Evolutionary conservation across 306 rosid genomes (phyloP).

Genomic region (Argentina anserina): DNA sequence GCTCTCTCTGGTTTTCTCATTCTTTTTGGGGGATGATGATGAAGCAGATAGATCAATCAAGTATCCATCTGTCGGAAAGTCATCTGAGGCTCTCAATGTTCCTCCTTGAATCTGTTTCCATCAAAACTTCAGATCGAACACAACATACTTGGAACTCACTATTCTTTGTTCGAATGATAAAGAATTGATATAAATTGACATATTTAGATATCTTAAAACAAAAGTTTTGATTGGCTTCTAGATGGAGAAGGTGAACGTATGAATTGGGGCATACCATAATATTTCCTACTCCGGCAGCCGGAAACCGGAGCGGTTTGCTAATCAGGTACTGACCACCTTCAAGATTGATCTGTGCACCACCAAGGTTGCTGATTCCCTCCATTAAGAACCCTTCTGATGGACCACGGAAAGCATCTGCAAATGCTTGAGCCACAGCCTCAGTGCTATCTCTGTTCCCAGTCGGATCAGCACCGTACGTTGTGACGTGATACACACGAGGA

Average conservation of each 20-base stretch:
- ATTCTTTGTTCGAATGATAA: background rate
- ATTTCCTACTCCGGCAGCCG: constrained; percentile 62
- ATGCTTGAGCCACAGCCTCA: constrained; percentile 53
- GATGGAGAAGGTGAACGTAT: background rate
- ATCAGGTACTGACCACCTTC: constrained; percentile 77
- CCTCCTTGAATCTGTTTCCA: constrained; percentile 80
- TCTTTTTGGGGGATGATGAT: constrained; percentile 26
- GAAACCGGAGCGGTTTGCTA: constrained; percentile 51
- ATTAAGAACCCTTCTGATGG: constrained; percentile 45
- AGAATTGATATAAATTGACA: too few relatives aligned
- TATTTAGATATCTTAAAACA: background rate
- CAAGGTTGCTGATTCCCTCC: constrained; percentile 60
- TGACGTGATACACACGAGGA: constrained; percentile 50
- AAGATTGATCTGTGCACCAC: constrained; percentile 66
- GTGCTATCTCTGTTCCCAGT: constrained; percentile 75
- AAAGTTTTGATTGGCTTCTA: background rate
- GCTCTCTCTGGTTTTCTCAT: constrained; percentile 8
- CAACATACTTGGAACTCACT: background rate
- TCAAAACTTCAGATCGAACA: constrained; percentile 10
- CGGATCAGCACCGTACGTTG: constrained; percentile 84
- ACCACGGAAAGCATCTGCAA: constrained; percentile 51
- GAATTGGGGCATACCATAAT: constrained; percentile 50
- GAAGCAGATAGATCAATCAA: constrained; percentile 65
- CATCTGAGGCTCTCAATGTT: constrained; percentile 59
- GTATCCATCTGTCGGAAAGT: constrained; percentile 56